These are phyloP conservation scores for Agrostemma githago DNA, from an alignment of 148 eudicot species.

Conservation along the genomic window DNA sequence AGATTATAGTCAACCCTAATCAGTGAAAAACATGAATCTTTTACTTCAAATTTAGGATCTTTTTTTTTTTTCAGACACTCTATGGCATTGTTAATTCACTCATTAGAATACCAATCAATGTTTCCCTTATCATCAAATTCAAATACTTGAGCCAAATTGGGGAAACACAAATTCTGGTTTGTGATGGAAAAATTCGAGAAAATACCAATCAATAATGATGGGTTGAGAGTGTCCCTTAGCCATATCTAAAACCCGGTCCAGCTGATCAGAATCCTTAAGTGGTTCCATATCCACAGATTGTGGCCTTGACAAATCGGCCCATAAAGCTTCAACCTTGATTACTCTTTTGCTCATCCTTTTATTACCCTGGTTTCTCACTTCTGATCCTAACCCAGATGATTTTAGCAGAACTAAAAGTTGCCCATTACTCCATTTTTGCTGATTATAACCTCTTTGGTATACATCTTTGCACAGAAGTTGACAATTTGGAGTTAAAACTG, in stretches of 20 bases:
- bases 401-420: constrained; percentile 17
- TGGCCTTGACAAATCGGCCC: constrained; percentile 52
- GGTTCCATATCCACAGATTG: constrained; percentile 49
- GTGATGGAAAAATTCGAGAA: neutral
- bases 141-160: neutral
- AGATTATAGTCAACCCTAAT: neutral
- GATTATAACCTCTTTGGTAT: constrained; percentile 11
- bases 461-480: constrained; percentile 18
- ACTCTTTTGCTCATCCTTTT: constrained; percentile 32
- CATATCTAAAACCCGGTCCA: constrained; percentile 47
- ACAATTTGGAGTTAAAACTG: constrained; percentile 26
- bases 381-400: constrained; percentile 19
- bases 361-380: neutral
- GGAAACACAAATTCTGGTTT: no score
- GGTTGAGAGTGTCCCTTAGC: constrained; percentile 56
- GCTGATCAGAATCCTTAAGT: constrained; percentile 51
- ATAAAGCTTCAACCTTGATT: constrained; percentile 38
- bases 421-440: constrained; percentile 21
- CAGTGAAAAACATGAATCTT: no score
- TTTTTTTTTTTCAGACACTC: neutral
- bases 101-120: neutral
- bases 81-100: neutral
- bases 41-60: no score
- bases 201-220: constrained; percentile 73
- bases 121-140: neutral